phyloP scores from a whole-genome alignment of 2,329 filamentous ascomycete species.

The Pseudogymnoascus sp. region DNA sequence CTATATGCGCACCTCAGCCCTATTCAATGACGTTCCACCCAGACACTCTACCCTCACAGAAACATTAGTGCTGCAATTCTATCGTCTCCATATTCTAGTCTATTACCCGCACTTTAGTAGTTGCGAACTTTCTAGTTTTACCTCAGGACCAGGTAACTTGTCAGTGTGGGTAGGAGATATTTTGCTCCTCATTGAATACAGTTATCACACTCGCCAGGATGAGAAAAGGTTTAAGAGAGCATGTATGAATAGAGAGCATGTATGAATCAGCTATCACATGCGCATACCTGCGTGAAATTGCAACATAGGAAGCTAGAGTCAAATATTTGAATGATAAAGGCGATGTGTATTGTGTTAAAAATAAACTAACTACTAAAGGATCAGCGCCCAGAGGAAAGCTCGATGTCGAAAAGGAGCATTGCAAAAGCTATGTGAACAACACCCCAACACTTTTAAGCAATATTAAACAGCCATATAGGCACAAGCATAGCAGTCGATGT shows the following conservation, averaged over 20 bases:
- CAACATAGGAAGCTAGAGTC: background rate
- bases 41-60: background rate
- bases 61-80: background rate
- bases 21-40: background rate
- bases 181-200: background rate
- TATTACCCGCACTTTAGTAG: background rate
- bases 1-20: background rate
- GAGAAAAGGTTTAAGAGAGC: background rate
- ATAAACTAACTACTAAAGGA: background rate
- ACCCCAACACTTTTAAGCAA: background rate
- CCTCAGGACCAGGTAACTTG: background rate
- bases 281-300: background rate
- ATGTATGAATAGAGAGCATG: background rate
- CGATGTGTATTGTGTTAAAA: conserved; percentile 6
- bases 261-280: background rate
- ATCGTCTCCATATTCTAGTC: background rate
- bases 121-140: background rate
- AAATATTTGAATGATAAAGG: background rate
- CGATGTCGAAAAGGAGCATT: conserved; percentile 1
- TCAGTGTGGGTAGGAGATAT: too few species aligned
- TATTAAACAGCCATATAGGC: background rate
- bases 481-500: background rate
- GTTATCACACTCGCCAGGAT: background rate
- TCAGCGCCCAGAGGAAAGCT: background rate
- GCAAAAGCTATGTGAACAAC: background rate